phyloP scores from a whole-genome alignment of 768 basidiomycete genomes.

The Tephrocybe sp. region DNA sequence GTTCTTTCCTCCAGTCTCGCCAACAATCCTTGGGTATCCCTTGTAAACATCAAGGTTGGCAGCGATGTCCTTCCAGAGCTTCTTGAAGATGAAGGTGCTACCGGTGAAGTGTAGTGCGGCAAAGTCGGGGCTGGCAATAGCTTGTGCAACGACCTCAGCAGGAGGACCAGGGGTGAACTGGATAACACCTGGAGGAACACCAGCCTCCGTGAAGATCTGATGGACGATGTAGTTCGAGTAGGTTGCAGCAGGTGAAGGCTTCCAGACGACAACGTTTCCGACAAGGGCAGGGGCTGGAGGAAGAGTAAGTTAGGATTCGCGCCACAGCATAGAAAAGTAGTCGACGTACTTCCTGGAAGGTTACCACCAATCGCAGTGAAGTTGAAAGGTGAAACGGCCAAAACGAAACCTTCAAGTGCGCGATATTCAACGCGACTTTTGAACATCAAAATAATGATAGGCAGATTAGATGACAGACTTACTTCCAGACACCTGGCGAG shows the following conservation, averaged over 20 bases:
- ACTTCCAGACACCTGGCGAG: slow-evolving; percentile 92
- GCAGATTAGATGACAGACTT: slow-evolving; percentile 28
- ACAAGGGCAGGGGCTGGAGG: slow-evolving; percentile 80
- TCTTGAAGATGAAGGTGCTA: slow-evolving; percentile 90
- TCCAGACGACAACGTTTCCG: slow-evolving; percentile 96
- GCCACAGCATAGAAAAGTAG: not conserved
- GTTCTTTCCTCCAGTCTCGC: slow-evolving; percentile 99
- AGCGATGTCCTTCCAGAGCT: slow-evolving; percentile 95
- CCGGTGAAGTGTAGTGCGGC: slow-evolving; percentile 96
- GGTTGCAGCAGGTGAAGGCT: slow-evolving; percentile 92
- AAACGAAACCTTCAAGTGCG: slow-evolving; percentile 96
- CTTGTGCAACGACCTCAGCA: slow-evolving; percentile 80
- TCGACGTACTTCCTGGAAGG: slow-evolving; percentile 54
- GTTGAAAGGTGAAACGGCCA: slow-evolving; percentile 98
- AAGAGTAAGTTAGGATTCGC: slow-evolving; percentile 6
- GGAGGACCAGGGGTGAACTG: slow-evolving; percentile 95
- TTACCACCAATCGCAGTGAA: slow-evolving; percentile 98
- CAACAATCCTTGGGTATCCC: slow-evolving; percentile 92
- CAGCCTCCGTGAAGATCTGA: slow-evolving; percentile 91
- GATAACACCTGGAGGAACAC: slow-evolving; percentile 91
- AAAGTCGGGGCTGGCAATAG: slow-evolving; percentile 75
- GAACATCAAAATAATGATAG: not conserved
- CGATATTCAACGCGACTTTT: slow-evolving; percentile 91
- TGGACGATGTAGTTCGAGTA: slow-evolving; percentile 94
- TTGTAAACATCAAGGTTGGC: slow-evolving; percentile 83